Percentiles rank a stretch among this genome's conserved stretches.
phyloP scores from a whole-genome alignment of 345 rosid species.

The Linum trigynum region DNA sequence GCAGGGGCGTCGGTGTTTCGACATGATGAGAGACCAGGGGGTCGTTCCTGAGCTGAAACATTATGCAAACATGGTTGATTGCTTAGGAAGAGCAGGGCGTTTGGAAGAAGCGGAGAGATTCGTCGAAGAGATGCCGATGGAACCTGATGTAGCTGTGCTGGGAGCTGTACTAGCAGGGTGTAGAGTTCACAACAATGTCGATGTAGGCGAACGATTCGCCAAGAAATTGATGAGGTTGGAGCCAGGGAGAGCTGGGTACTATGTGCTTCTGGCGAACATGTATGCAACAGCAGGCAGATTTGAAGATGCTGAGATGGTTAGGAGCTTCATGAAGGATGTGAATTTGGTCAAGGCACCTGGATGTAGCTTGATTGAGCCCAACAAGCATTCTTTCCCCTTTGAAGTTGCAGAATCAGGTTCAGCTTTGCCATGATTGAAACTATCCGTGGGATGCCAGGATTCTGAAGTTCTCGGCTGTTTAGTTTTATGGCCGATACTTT shows the following conservation, averaged over 20 bases:
- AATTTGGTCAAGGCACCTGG: conserved; percentile 41
- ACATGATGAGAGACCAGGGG: conserved; percentile 32
- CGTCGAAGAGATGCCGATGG: conserved; percentile 41
- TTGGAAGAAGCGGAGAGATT: conserved; percentile 52
- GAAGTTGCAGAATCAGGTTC: no score
- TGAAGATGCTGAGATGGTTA: conserved; percentile 44
- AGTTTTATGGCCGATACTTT: no score
- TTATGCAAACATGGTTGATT: conserved; percentile 45
- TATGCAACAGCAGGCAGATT: conserved; percentile 38
- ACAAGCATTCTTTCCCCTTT: background rate
- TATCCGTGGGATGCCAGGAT: no score
- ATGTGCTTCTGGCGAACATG: conserved; percentile 44
- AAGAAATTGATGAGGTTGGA: conserved; percentile 37
- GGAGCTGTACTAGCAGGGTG: conserved; percentile 48
- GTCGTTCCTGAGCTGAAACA: conserved; percentile 43
- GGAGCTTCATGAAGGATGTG: conserved; percentile 37
- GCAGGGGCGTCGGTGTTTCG: conserved; percentile 27
- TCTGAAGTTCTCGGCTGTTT: no score
- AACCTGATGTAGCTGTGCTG: conserved; percentile 52
- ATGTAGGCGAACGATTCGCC: conserved; percentile 54
- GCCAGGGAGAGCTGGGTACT: conserved; percentile 40
- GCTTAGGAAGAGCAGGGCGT: conserved; percentile 50
- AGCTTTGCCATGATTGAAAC: no score
- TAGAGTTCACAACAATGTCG: conserved; percentile 42
- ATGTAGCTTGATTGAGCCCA: conserved; percentile 35